phyloP scores from a whole-genome alignment of 176 grass and related monocot genomes.

The Ensete glaucum region DNA sequence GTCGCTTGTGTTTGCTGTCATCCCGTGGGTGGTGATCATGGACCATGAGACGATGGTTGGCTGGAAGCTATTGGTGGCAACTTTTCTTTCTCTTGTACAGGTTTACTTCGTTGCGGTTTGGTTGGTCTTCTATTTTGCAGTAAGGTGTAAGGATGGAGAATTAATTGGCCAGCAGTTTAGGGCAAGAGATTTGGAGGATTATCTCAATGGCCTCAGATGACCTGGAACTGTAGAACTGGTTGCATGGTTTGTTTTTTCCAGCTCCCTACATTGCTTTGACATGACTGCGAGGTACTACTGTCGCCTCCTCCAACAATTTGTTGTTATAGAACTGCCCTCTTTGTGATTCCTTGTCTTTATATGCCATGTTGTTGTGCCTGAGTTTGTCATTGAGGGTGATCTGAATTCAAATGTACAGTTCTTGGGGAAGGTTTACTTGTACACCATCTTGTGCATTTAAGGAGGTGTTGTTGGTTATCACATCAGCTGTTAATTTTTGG shows the following conservation, averaged over 20 bases:
- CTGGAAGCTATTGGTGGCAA: conserved; percentile 55
- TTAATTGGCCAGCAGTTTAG: conserved; percentile 58
- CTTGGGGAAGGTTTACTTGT: not conserved
- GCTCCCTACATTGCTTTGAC: too few relatives aligned
- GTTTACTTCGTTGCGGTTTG: conserved; percentile 97
- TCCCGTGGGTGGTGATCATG: conserved; percentile 87
- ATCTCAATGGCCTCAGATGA: conserved; percentile 48
- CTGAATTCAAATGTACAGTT: not conserved
- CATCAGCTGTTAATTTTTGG: not conserved
- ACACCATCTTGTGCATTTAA: not conserved
- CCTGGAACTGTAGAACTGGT: not conserved
- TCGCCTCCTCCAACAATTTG: not conserved
- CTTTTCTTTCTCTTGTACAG: conserved; percentile 50
- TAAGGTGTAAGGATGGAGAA: conserved; percentile 51
- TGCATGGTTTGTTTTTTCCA: not conserved
- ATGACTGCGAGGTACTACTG: not conserved
- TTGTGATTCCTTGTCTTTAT: not conserved
- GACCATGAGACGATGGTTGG: conserved; percentile 55
- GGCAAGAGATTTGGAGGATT: conserved; percentile 63
- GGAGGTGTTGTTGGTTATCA: not conserved
- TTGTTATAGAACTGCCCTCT: not conserved
- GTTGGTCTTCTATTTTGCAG: conserved; percentile 67
- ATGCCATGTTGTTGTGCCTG: not conserved
- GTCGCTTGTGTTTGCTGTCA: conserved; percentile 71
- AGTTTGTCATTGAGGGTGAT: not conserved